These are phyloP conservation scores for Terfezia boudieri DNA, from an alignment of 495 filamentous ascomycete genomes.

Conservation along the genomic window DNA sequence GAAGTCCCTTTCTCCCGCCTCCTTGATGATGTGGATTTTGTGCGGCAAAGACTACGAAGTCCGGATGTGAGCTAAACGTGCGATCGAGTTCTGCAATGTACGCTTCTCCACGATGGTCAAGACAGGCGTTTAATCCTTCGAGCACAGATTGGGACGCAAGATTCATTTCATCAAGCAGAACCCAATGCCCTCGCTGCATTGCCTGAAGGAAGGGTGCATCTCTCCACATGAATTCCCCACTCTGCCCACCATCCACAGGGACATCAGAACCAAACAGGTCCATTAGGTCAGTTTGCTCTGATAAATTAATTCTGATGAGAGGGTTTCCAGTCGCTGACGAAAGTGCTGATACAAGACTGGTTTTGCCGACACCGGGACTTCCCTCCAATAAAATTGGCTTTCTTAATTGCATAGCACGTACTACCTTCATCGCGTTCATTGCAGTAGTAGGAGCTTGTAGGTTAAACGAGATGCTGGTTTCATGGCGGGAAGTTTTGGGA, in stretches of 20 bases:
- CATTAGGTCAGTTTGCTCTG: slow-evolving; percentile 92
- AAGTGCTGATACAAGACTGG: slow-evolving; percentile 68
- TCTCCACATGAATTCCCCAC: slow-evolving; percentile 79
- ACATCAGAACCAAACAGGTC: slow-evolving; percentile 96
- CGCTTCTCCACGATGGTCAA: slow-evolving; percentile 90
- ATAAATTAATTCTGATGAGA: slow-evolving; percentile 83
- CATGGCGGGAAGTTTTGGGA: slow-evolving; percentile 20
- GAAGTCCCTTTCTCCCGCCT: slow-evolving; percentile 83
- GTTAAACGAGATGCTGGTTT: slow-evolving; percentile 33
- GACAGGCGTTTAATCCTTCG: slow-evolving; percentile 87
- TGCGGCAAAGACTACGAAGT: slow-evolving; percentile 84
- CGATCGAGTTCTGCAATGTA: slow-evolving; percentile 89
- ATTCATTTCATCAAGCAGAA: slow-evolving; percentile 97
- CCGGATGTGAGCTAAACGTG: slow-evolving; percentile 66
- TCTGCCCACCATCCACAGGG: slow-evolving; percentile 67
- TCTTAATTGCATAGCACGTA: slow-evolving; percentile 66
- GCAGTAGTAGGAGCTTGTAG: slow-evolving; percentile 76
- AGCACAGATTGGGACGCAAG: slow-evolving; percentile 90
- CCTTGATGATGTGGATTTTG: slow-evolving; percentile 98
- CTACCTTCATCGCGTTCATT: slow-evolving; percentile 69
- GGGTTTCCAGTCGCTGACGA: slow-evolving; percentile 54
- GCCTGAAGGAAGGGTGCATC: slow-evolving; percentile 88
- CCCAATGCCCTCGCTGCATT: slow-evolving; percentile 92
- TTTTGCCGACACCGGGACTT: slow-evolving; percentile 93
- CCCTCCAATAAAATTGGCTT: slow-evolving; percentile 91